Base-by-base conservation (phyloP, 2,329 filamentous ascomycete species). In the Cercospora sp. region DNA sequence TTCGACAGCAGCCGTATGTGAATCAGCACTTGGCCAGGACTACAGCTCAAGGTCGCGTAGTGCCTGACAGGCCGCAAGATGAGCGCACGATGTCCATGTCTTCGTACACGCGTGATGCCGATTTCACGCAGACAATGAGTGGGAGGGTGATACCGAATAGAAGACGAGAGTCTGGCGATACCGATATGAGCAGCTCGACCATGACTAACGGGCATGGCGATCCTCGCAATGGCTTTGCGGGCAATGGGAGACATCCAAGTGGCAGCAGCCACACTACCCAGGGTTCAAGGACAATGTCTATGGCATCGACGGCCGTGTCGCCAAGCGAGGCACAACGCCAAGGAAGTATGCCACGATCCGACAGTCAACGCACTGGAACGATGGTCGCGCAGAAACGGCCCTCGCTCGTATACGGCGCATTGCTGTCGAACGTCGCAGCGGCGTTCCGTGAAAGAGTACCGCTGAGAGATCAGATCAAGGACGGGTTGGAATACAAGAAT, bases 61-160 rank as follows among this genome's bases (percentile, higher is more conserved):
- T 99, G 8, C 95, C 95, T 1, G 94, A 97, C 77, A 89, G 94
- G 64, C 91, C 94, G 70, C 71, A 73, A 32, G 92, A 96, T 75
- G 94, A 98, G 80, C 88, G 95, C 67, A 90, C 95, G 71, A 98
- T 98, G 95, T 97, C 94, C 57, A 90, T 99, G 90, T 95, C 91
- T 5, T 92, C 91, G 9, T 91, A 93, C 73, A 86, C 90, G 3
- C 85, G 90, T 64, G 92, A 96, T 74, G 86, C 87, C 69, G 91
- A 93, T 55, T 91, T 95, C 79, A 81, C 84, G 12, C 94, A 97
- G 80, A 97, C 94, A 5, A 96, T 94, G 88, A 97, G 92, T 77
- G 95, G 95, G 59, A 88, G 95, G 73, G 86, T 97, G 21, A 97
- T 99, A 72, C 95, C 95, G 2, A 91, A 90, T 75, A 87, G 91